These are phyloP conservation scores for Phialophora macrospora DNA, from an alignment of 2,329 filamentous ascomycete genomes.

Conservation along the genomic window DNA sequence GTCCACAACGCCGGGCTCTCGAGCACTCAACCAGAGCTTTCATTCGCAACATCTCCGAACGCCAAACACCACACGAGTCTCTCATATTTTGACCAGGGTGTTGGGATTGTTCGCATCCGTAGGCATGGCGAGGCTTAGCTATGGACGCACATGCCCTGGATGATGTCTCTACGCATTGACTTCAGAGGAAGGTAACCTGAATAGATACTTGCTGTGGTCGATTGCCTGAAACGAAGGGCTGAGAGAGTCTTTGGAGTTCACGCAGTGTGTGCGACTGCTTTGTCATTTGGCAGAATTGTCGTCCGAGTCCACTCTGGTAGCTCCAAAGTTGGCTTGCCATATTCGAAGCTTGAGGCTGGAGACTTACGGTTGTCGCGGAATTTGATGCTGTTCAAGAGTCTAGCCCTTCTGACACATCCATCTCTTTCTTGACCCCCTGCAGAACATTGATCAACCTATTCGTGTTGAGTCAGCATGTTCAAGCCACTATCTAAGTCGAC, in stretches of 20 bases:
- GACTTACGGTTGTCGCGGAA: neutral
- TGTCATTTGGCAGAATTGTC: neutral
- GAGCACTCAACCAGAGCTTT: neutral
- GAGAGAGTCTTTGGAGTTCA: neutral
- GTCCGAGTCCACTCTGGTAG: neutral
- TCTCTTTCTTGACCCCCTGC: conserved; percentile 16
- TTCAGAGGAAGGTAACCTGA: neutral
- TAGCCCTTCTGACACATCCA: neutral
- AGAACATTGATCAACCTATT: conserved; percentile 27
- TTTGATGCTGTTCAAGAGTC: neutral
- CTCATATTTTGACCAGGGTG: neutral
- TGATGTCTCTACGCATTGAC: neutral
- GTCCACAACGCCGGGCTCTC: neutral
- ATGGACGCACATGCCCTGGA: neutral
- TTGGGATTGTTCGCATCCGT: neutral
- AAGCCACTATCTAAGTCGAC: neutral
- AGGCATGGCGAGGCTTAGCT: neutral
- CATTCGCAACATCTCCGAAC: neutral
- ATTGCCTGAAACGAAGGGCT: neutral
- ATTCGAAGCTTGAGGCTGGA: neutral
- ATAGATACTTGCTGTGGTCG: neutral
- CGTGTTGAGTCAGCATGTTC: neutral
- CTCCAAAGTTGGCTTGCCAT: neutral
- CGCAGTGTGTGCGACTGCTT: neutral
- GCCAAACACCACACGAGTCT: neutral